Evolutionary conservation across 2,329 filamentous ascomycete species (phyloP), one percentile per base, ranked within the genome.

Genomic region (Cytospora leucostoma): DNA sequence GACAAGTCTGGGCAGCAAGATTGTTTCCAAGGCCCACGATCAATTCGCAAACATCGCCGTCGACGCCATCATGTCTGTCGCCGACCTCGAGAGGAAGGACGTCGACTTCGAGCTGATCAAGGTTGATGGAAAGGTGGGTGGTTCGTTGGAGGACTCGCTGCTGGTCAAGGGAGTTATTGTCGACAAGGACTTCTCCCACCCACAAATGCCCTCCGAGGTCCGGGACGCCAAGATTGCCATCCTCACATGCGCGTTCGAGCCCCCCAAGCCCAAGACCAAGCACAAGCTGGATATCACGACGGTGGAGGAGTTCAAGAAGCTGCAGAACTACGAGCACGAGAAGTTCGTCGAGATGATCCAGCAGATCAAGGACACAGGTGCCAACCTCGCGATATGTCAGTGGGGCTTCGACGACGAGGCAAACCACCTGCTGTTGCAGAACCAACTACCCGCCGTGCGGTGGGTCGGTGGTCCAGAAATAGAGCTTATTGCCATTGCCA

Each of bases 391-490:
- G 68, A 97, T 99, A 74, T 99, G 95, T 80, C 96, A 99, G 77
- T 99, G 96, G 95, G 95, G 95, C 69, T 99, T 99, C 74, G 95
- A 99, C 75, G 95, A 99, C 74, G 95, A 99, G 80, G 95, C 95
- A 67, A 99, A 99, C 81, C 95, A 99, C 78, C 81, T 99, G 65
- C 85, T 99, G 40, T 88, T 99, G 66, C 96, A 97, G 80, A 98
- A 98, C 83, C 84, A 95, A 73, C 86, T 99, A 10, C 96, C 95
- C 11, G 96, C 95, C 44, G 95, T 99, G 65, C 86, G 95, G 78
- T 99, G 95, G 95, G 95, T 99, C 50, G 95, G 95, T 70, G 95
- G 95, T 11, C 95, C 95, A 2, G 96, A 99, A 79, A 98, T 99
- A 70, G 95, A 99, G 79, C 82, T 99, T 69, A 98, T 99, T 74